Evolutionary conservation across 148 eudicot genomes (phyloP).

Genomic region (Silene latifolia): DNA sequence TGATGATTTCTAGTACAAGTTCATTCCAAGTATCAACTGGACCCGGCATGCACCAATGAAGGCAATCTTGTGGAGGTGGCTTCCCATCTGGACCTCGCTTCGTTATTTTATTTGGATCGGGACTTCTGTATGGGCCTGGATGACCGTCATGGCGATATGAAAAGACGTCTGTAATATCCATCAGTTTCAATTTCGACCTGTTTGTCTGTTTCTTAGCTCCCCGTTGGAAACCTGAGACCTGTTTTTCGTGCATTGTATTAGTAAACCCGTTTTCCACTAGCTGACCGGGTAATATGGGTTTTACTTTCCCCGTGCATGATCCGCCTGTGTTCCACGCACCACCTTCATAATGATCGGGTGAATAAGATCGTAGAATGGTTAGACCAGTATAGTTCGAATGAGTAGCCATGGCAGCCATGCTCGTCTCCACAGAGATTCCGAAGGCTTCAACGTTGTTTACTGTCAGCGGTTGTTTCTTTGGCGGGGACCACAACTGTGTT

Average conservation of each 20-base stretch:
- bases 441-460: constrained; percentile 74
- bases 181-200: constrained; percentile 49
- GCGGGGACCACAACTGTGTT: constrained; percentile 83
- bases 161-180: constrained; percentile 82
- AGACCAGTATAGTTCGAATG: constrained; percentile 68
- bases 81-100: constrained; percentile 68
- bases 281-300: constrained; percentile 51
- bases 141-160: constrained; percentile 90
- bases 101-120: constrained; percentile 66
- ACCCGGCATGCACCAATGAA: constrained; percentile 99
- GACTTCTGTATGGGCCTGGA: constrained; percentile 81
- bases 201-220: constrained; percentile 54
- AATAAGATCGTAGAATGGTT: constrained; percentile 69
- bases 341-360: constrained; percentile 95
- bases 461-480: constrained; percentile 34
- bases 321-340: constrained; percentile 98
- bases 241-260: constrained; percentile 74
- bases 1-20: constrained; percentile 65
- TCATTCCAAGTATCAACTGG: constrained; percentile 97
- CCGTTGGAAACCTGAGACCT: constrained; percentile 53
- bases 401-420: constrained; percentile 57
- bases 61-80: constrained; percentile 97
- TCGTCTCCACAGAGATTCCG: constrained; percentile 77
- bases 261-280: constrained; percentile 70
- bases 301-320: constrained; percentile 81